phyloP scores from a whole-genome alignment of 352 stramenopile genomes.

The Phytophthora pistaciae region DNA sequence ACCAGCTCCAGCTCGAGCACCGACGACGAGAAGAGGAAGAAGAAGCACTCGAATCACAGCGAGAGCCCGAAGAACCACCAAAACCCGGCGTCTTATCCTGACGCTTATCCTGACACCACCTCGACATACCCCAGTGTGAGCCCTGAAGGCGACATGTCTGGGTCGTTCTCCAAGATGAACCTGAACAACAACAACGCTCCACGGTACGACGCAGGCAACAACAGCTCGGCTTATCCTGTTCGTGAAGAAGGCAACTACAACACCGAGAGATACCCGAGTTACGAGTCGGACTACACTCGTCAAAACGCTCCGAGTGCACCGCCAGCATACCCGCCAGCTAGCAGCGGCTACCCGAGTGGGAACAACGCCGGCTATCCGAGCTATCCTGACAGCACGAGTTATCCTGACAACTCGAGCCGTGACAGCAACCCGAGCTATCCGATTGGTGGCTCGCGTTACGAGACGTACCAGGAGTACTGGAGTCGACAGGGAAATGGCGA shows the following conservation, averaged over 20 bases:
- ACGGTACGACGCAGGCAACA: background rate
- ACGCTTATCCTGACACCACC: background rate
- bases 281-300: background rate
- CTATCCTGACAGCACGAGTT: background rate
- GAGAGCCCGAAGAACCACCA: background rate
- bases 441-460: conserved; percentile 7
- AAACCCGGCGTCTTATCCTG: background rate
- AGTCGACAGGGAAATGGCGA: conserved; percentile 3
- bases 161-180: conserved; percentile 22
- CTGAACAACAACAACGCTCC: conserved; percentile 4
- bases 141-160: conserved; percentile 1
- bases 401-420: background rate
- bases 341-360: background rate
- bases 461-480: conserved; percentile 40
- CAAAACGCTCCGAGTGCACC: background rate
- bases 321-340: background rate
- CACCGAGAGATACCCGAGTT: background rate
- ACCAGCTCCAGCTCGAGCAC: conserved; percentile 14
- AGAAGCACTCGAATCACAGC: too few relatives aligned
- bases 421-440: background rate
- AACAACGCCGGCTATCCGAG: background rate
- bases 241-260: background rate
- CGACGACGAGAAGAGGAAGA: conserved; percentile 1
- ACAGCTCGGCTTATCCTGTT: background rate
- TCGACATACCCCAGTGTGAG: too few relatives aligned